A percentile compares a stretch with the other conserved stretches of the same genome.
phyloP scores from a whole-genome alignment of 2,329 filamentous ascomycete genomes.

The Akanthomyces uredinophilus region DNA sequence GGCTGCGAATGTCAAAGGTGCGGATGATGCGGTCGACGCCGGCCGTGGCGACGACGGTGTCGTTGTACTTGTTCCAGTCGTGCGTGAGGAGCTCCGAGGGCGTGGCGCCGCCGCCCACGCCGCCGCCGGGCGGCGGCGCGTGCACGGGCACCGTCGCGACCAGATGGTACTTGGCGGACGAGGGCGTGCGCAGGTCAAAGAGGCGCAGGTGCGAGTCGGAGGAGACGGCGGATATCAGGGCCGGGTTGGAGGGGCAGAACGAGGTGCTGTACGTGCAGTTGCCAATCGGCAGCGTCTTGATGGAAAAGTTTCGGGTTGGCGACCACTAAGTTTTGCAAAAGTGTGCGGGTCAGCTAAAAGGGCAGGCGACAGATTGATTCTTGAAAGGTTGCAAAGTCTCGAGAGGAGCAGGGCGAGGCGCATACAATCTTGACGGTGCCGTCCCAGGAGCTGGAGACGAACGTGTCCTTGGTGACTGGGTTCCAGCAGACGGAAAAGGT shows the following conservation, averaged over 20 bases:
- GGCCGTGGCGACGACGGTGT: slow-evolving; percentile 76
- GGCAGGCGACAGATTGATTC: background rate
- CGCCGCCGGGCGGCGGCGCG: slow-evolving; percentile 38
- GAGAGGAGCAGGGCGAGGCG: background rate
- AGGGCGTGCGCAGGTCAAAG: slow-evolving; percentile 85
- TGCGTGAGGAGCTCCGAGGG: slow-evolving; percentile 81
- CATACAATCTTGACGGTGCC: slow-evolving; percentile 83
- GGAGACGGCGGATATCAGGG: slow-evolving; percentile 79
- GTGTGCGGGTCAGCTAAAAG: background rate
- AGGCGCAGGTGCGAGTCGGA: slow-evolving; percentile 85
- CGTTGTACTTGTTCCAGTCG: slow-evolving; percentile 98
- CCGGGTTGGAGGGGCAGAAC: slow-evolving; percentile 83
- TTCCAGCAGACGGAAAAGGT: slow-evolving; percentile 94
- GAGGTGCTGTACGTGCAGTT: slow-evolving; percentile 91
- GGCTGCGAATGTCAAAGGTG: slow-evolving; percentile 83
- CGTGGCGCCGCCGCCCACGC: slow-evolving; percentile 31
- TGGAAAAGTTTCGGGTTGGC: slow-evolving; percentile 65
- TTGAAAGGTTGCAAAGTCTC: background rate
- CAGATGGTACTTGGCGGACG: slow-evolving; percentile 82
- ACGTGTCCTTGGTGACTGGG: slow-evolving; percentile 81
- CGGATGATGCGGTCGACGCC: slow-evolving; percentile 85
- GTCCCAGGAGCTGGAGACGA: slow-evolving; percentile 91
- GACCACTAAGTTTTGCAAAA: slow-evolving; percentile 63
- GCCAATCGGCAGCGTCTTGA: slow-evolving; percentile 84
- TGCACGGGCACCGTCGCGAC: slow-evolving; percentile 80